These are phyloP conservation scores for Lipomyces kockii DNA, from an alignment of 805 yeast genomes.

Conservation along the genomic window DNA sequence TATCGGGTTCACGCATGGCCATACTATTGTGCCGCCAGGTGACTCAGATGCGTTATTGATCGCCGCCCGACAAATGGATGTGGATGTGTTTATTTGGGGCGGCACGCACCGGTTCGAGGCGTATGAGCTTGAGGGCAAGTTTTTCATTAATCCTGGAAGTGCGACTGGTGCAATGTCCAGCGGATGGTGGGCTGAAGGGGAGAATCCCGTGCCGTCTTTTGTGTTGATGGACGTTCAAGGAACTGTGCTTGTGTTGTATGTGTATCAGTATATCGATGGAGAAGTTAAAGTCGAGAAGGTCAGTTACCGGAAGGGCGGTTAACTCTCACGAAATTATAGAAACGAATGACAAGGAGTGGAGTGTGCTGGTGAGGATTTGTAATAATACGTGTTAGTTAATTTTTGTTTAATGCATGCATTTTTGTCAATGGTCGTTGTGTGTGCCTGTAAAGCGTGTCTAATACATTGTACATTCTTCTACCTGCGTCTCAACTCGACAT, in stretches of 20 bases:
- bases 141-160: slow-evolving; percentile 95
- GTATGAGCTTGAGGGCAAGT: slow-evolving; percentile 86
- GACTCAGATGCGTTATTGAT: slow-evolving; percentile 85
- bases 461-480: not conserved
- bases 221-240: slow-evolving; percentile 88
- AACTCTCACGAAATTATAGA: not conserved
- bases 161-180: slow-evolving; percentile 88
- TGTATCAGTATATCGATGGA: slow-evolving; percentile 77
- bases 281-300: slow-evolving; percentile 93
- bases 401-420: not conserved
- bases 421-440: not conserved
- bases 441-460: not conserved
- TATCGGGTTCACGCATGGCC: slow-evolving; percentile 86
- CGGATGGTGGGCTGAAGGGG: slow-evolving; percentile 63
- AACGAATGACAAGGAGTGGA: not conserved
- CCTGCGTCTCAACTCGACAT: not conserved
- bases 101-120: slow-evolving; percentile 94
- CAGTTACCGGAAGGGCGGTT: slow-evolving; percentile 58
- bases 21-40: slow-evolving; percentile 77
- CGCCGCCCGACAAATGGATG: slow-evolving; percentile 88
- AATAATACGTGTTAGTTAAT: not conserved
- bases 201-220: slow-evolving; percentile 75
- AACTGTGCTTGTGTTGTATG: slow-evolving; percentile 74
- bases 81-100: slow-evolving; percentile 89
- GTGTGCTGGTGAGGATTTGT: not conserved